phyloP scores from a whole-genome alignment of 2,329 filamentous ascomycete species.

The Curvularia hawaiiensis region DNA sequence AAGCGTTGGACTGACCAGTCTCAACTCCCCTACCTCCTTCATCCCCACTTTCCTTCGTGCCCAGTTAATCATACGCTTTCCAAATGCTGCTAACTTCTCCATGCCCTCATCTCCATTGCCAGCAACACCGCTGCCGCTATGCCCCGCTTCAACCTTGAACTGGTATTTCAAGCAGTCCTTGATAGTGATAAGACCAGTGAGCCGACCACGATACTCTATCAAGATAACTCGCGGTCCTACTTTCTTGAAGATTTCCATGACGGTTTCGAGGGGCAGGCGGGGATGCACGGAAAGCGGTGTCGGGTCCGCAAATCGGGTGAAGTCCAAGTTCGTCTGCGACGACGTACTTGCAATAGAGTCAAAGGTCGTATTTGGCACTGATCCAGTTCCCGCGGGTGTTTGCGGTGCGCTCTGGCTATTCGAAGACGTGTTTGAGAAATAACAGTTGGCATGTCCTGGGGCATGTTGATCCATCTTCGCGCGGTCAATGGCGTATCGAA shows the following conservation, averaged over 20 bases:
- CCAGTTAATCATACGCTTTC: constrained; percentile 27
- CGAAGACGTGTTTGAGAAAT: constrained; percentile 62
- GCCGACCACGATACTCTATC: constrained; percentile 83
- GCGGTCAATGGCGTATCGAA: constrained; percentile 87
- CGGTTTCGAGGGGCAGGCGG: constrained; percentile 88
- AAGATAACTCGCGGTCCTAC: constrained; percentile 93
- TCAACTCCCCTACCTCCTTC: constrained; percentile 29
- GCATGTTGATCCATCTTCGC: constrained; percentile 67
- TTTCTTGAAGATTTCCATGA: constrained; percentile 99
- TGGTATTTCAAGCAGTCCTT: constrained; percentile 98
- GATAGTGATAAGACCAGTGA: constrained; percentile 87
- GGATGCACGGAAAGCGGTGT: constrained; percentile 93
- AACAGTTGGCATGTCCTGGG: constrained; percentile 72
- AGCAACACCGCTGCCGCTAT: constrained; percentile 4
- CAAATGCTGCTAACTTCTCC: constrained; percentile 34
- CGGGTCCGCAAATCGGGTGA: constrained; percentile 84
- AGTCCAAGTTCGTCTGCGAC: constrained; percentile 68
- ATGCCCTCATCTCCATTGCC: constrained; percentile 34
- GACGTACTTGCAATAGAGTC: constrained; percentile 64
- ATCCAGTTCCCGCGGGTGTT: constrained; percentile 27
- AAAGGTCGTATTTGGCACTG: constrained; percentile 55
- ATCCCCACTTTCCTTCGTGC: constrained; percentile 28
- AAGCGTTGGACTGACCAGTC: constrained; percentile 32
- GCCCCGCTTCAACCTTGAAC: constrained; percentile 83
- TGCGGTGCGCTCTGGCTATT: constrained; percentile 13